These are phyloP conservation scores for Evernia prunastri DNA, from an alignment of 495 filamentous ascomycete species.

Conservation along the genomic window DNA sequence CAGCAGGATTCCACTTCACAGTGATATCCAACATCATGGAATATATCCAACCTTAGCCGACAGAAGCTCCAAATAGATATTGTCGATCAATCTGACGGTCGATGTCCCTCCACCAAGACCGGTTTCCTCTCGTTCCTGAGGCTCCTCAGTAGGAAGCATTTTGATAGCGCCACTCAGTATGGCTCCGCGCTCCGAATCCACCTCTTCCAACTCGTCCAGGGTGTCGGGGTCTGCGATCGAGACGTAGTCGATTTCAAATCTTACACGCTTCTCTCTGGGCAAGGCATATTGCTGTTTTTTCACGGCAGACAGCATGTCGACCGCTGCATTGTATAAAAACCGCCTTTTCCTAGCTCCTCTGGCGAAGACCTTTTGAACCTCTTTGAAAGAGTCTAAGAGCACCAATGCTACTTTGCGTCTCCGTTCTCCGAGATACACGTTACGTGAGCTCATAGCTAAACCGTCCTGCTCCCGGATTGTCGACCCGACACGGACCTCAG, in stretches of 20 bases:
- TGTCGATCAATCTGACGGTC: conserved; percentile 87
- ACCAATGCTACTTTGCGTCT: conserved; percentile 66
- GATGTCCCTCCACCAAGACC: conserved; percentile 63
- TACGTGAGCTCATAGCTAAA: conserved; percentile 87
- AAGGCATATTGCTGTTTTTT: conserved; percentile 58
- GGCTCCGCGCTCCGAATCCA: conserved; percentile 59
- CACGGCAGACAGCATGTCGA: conserved; percentile 42
- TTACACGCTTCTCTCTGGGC: conserved; percentile 53
- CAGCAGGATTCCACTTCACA: neutral
- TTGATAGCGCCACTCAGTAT: conserved; percentile 85
- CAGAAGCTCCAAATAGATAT: conserved; percentile 61
- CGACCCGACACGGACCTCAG: conserved; percentile 62
- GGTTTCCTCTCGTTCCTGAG: conserved; percentile 58
- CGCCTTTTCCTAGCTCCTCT: conserved; percentile 50
- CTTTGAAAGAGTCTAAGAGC: conserved; percentile 57
- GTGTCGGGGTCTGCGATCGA: conserved; percentile 76
- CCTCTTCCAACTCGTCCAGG: conserved; percentile 69
- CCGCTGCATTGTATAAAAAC: conserved; percentile 63
- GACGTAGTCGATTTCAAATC: conserved; percentile 83
- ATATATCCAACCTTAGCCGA: conserved; percentile 21
- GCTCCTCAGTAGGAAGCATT: conserved; percentile 74
- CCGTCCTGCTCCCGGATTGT: conserved; percentile 79
- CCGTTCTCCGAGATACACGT: conserved; percentile 80
- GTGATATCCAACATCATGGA: conserved; percentile 3
- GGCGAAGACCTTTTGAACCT: conserved; percentile 61